phyloP scores from a whole-genome alignment of 805 yeast species.

The Spathaspora girioi region DNA sequence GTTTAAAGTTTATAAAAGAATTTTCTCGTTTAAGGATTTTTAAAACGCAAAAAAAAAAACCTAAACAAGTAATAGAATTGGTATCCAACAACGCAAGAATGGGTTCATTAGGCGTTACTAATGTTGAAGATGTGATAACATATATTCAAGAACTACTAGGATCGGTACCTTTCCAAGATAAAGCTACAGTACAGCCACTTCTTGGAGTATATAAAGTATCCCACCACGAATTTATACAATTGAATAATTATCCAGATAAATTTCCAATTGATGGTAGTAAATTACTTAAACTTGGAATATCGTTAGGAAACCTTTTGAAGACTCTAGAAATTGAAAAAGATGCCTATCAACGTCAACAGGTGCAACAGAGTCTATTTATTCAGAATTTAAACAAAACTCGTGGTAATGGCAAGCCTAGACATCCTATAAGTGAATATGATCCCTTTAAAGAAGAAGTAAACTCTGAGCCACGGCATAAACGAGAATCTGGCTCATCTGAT shows the following conservation, averaged over 20 bases:
- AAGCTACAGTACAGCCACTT: slow-evolving; percentile 12
- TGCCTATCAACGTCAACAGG: slow-evolving; percentile 20
- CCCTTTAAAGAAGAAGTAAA: background rate
- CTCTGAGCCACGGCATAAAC: background rate
- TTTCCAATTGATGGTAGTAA: slow-evolving; percentile 35
- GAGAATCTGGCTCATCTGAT: background rate
- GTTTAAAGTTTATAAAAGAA: no score
- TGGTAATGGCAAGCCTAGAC: background rate
- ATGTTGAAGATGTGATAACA: slow-evolving; percentile 23
- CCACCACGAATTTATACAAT: slow-evolving; percentile 16
- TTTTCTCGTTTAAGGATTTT: no score
- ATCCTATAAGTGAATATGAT: background rate
- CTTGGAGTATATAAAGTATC: slow-evolving; percentile 29
- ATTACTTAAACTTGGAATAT: slow-evolving; percentile 37
- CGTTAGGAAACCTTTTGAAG: slow-evolving; percentile 38
- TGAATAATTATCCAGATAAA: slow-evolving; percentile 19
- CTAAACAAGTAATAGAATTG: background rate
- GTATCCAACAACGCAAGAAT: background rate
- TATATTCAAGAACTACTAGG: slow-evolving; percentile 23
- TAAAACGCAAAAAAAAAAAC: background rate
- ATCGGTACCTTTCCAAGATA: slow-evolving; percentile 31
- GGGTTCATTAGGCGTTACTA: slow-evolving; percentile 1
- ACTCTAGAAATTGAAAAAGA: slow-evolving; percentile 34
- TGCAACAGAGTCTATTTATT: slow-evolving; percentile 12
- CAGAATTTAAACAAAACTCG: slow-evolving; percentile 9